These are phyloP conservation scores for Leishmania aethiopica DNA, from an alignment of 208 protist genomes.

Conservation along the genomic window DNA sequence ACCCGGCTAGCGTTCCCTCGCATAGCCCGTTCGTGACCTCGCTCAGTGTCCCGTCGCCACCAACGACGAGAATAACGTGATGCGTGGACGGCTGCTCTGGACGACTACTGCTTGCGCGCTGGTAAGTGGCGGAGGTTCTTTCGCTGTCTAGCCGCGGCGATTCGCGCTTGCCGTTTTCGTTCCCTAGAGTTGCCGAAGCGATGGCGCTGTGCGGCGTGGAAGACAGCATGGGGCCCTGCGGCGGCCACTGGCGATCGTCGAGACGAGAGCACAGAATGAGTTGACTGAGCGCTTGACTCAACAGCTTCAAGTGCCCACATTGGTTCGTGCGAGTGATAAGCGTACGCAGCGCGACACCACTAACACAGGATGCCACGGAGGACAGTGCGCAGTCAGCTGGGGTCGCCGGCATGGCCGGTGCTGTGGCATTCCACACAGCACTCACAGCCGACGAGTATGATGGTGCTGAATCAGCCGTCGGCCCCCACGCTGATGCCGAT, in stretches of 20 bases:
- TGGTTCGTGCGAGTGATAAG: conserved; percentile 24
- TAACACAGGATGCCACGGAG: background rate
- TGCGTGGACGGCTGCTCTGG: background rate
- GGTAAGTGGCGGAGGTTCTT: background rate
- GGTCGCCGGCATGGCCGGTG: background rate
- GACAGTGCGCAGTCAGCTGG: background rate
- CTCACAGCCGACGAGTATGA: background rate
- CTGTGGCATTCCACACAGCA: conserved; percentile 9
- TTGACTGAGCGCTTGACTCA: conserved; percentile 22
- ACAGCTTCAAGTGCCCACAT: conserved; percentile 14
- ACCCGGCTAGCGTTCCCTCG: conserved; percentile 45
- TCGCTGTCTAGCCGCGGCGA: background rate
- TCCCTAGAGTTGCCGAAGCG: background rate
- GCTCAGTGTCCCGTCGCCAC: conserved; percentile 83
- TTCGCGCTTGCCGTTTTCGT: too few relatives aligned
- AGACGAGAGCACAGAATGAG: conserved; percentile 23
- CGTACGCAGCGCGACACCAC: conserved; percentile 6
- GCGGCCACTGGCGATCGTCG: background rate
- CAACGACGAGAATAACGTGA: conserved; percentile 61
- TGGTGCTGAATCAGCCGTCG: background rate
- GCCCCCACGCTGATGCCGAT: too few relatives aligned
- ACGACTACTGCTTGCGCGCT: background rate
- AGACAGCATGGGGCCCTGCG: background rate
- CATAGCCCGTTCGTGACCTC: conserved; percentile 82
- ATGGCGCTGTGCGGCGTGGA: background rate